Conservation (phyloP, 164 flowering plant genomes). For the Stephania yunnanensis region DNA sequence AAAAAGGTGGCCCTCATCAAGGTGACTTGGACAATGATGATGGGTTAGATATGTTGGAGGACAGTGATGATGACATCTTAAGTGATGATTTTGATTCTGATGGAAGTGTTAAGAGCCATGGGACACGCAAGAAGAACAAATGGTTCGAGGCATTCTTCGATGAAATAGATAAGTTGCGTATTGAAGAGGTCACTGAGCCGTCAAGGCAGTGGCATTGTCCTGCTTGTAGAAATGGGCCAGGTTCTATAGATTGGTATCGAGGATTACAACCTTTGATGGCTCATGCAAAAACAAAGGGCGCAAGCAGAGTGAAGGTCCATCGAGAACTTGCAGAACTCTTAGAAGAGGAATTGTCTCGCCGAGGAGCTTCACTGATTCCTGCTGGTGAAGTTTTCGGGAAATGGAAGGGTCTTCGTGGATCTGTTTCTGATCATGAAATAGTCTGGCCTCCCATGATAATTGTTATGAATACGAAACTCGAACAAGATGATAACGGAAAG, state of each 20-base stretch:
- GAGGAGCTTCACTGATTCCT: constrained; percentile 63
- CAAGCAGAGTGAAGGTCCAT: constrained; percentile 65
- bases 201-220: constrained; percentile 95
- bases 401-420: constrained; percentile 57
- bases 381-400: constrained; percentile 69
- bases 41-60: constrained; percentile 29
- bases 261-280: constrained; percentile 78
- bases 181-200: constrained; percentile 58
- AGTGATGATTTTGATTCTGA: constrained; percentile 78
- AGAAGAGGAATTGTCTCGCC: constrained; percentile 62
- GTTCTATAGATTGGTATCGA: constrained; percentile 87
- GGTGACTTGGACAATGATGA: constrained; percentile 23
- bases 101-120: constrained; percentile 56
- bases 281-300: constrained; percentile 82
- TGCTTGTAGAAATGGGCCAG: constrained; percentile 91
- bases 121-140: constrained; percentile 48
- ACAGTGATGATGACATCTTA: constrained; percentile 54
- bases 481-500: constrained; percentile 73
- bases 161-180: constrained; percentile 39
- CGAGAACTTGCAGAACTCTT: constrained; percentile 67
- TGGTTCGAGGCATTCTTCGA: constrained; percentile 66
- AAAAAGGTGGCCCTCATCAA: background rate
- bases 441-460: constrained; percentile 98
- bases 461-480: constrained; percentile 70
- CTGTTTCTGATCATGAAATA: constrained; percentile 53